Evolutionary conservation across 2,329 filamentous ascomycete species (phyloP), one percentile per base, ranked within the genome.

Genomic region (Teratosphaeria nubilosa): DNA sequence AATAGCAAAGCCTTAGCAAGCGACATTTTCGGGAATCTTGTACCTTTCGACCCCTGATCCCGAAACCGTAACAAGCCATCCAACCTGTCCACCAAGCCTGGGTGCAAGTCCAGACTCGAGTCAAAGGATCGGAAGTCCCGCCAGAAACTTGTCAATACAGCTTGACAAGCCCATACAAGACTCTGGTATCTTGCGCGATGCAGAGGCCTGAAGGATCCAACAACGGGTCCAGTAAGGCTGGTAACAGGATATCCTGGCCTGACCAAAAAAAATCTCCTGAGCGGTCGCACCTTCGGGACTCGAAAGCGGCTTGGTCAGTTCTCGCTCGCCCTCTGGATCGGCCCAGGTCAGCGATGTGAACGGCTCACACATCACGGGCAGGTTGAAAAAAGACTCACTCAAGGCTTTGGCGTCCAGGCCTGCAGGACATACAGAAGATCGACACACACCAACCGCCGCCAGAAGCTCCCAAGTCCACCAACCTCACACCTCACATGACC

Each of bases 401-500:
- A n/a, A n/a, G n/a, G n/a, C n/a, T n/a, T n/a, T n/a, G n/a, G n/a
- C n/a, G n/a, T n/a, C n/a, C n/a, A n/a, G n/a, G n/a, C n/a, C n/a
- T n/a, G n/a, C n/a, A n/a, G n/a, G n/a, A n/a, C n/a, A n/a, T n/a
- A n/a, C n/a, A n/a, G n/a, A n/a, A n/a, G n/a, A n/a, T n/a, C n/a
- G 11, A 11, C 31, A 32, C 6, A 32, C 31, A 32, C 11, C 31
- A 11, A 32, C 3, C 48, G 24, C 20, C 48, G 16, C 5, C 48
- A 27, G 3, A 24, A 4, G 3, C 48, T 14, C 34, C 14, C 34
- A 14, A 14, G 5, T 14, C 13, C 34, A 41, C 34, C 13, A 14
- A 14, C 14, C 52, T 13, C 52, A 37, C 7, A n/a, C 22, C 11
- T 37, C 32, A 56, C 55, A 56, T 56, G 51, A 72, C 61, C 25